Conservation (phyloP, 805 yeast genomes). For the Alloascoidea hylecoeti region DNA sequence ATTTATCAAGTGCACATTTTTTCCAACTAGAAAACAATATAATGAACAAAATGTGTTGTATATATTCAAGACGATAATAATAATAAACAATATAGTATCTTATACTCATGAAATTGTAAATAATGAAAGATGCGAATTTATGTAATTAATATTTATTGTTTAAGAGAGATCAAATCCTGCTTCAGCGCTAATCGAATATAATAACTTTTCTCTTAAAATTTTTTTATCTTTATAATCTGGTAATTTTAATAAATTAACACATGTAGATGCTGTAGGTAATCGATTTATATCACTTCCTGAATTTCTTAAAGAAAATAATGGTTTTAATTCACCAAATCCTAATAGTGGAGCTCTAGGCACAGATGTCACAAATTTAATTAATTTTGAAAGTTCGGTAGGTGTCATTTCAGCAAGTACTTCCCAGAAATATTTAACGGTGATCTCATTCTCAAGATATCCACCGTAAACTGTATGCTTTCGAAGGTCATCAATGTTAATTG, state of each 20-base stretch:
- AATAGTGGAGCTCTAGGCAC: constrained; percentile 84
- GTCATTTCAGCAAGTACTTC: constrained; percentile 57
- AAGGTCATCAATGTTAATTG: constrained; percentile 62
- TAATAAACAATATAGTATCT: too few relatives aligned
- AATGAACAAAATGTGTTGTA: too few relatives aligned
- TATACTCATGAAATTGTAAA: too few relatives aligned
- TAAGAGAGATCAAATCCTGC: constrained; percentile 80
- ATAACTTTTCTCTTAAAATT: constrained; percentile 42
- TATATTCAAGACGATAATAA: too few relatives aligned
- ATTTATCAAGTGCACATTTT: too few relatives aligned
- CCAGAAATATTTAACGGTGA: constrained; percentile 62
- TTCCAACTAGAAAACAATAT: too few relatives aligned
- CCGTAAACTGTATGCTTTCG: constrained; percentile 46
- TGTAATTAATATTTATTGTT: too few relatives aligned
- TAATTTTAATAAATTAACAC: constrained; percentile 74
- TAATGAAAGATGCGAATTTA: too few relatives aligned
- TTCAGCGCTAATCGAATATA: constrained; percentile 68
- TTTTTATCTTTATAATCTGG: constrained; percentile 67
- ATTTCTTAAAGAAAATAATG: constrained; percentile 68
- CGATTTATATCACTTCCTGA: constrained; percentile 41
- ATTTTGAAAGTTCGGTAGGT: constrained; percentile 42
- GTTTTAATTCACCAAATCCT: constrained; percentile 66
- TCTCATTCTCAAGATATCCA: constrained; percentile 25
- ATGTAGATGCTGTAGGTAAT: constrained; percentile 87
- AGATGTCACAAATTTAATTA: constrained; percentile 83